phyloP scores from a whole-genome alignment of 805 yeast genomes.

The Priceomyces fermenticarens region DNA sequence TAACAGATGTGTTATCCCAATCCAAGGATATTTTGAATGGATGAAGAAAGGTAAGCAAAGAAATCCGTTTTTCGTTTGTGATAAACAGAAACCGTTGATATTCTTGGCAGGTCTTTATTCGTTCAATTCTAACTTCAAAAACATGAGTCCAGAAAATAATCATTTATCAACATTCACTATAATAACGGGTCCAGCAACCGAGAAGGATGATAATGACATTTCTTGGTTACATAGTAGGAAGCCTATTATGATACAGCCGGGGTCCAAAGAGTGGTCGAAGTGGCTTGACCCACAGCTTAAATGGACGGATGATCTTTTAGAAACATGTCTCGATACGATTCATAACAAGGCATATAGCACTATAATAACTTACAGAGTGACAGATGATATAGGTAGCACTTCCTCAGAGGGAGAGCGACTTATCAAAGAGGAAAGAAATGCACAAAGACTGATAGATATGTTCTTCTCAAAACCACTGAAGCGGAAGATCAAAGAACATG shows the following conservation, averaged over 20 bases:
- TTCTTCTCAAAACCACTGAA: conserved; percentile 19
- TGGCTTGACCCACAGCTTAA: conserved; percentile 56
- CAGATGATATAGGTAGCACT: conserved; percentile 62
- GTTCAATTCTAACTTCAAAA: conserved; percentile 31
- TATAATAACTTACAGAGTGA: conserved; percentile 56
- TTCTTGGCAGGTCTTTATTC: conserved; percentile 56
- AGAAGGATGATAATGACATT: conserved; percentile 45
- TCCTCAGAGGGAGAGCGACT: conserved; percentile 44
- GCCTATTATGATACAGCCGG: conserved; percentile 69
- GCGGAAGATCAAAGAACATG: conserved; percentile 5
- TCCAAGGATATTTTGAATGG: conserved; percentile 91
- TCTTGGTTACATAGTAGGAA: conserved; percentile 73
- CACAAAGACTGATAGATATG: conserved; percentile 23
- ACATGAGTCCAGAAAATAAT: conserved; percentile 14
- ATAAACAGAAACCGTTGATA: conserved; percentile 50
- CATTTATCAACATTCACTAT: conserved; percentile 58
- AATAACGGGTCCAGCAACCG: conserved; percentile 64
- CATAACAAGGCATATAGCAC: conserved; percentile 26
- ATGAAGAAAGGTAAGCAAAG: conserved; percentile 37
- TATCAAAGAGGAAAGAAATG: conserved; percentile 22
- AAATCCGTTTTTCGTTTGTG: conserved; percentile 63
- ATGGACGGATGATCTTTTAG: conserved; percentile 40
- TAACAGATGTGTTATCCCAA: conserved; percentile 71
- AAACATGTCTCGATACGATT: conserved; percentile 35
- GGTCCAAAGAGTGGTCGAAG: conserved; percentile 49